Percentiles rank a stretch among this genome's conserved stretches.
Conservation (phyloP, 371 early-diverging fungal genomes). For the Zopfochytrium polystomum region DNA sequence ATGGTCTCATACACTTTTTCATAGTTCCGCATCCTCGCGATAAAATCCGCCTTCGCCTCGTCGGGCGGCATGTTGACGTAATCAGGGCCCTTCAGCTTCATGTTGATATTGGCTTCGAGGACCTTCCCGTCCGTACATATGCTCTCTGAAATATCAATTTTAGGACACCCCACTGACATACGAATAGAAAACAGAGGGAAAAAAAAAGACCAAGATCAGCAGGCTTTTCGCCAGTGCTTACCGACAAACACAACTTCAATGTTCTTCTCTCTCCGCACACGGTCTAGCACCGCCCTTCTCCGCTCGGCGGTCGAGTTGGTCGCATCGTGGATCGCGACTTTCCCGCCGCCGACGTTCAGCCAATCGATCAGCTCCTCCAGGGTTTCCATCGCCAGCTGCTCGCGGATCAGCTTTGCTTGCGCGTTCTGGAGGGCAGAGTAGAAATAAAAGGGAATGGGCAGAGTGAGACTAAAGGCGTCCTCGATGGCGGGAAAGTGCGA, state of each 20-base stretch:
- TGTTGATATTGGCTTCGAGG: conserved; percentile 69
- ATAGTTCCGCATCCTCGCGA: conserved; percentile 71
- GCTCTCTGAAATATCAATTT: conserved; percentile 61
- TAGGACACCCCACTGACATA: not conserved
- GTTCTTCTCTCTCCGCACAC: conserved; percentile 49
- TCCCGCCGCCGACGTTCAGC: conserved; percentile 65
- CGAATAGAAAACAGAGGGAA: conserved; percentile 33
- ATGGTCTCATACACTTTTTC: conserved; percentile 79
- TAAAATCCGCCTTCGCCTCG: conserved; percentile 71
- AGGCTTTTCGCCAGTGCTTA: no score
- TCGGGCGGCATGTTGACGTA: conserved; percentile 68
- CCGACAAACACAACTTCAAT: conserved; percentile 46
- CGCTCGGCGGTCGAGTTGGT: conserved; percentile 79
- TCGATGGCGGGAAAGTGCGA: no score
- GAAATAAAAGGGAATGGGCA: no score
- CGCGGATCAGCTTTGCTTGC: conserved; percentile 65
- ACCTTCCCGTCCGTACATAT: conserved; percentile 73
- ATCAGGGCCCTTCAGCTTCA: conserved; percentile 82
- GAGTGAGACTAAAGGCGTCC: no score
- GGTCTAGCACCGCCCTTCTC: conserved; percentile 62
- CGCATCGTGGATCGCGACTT: conserved; percentile 86
- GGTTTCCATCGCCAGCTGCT: conserved; percentile 71
- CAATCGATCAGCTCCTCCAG: conserved; percentile 77
- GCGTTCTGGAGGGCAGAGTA: conserved; percentile 58
- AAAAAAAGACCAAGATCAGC: no score